Evolutionary conservation across 2,329 filamentous ascomycete genomes (phyloP).

Genomic region (Monilinia fructigena): DNA sequence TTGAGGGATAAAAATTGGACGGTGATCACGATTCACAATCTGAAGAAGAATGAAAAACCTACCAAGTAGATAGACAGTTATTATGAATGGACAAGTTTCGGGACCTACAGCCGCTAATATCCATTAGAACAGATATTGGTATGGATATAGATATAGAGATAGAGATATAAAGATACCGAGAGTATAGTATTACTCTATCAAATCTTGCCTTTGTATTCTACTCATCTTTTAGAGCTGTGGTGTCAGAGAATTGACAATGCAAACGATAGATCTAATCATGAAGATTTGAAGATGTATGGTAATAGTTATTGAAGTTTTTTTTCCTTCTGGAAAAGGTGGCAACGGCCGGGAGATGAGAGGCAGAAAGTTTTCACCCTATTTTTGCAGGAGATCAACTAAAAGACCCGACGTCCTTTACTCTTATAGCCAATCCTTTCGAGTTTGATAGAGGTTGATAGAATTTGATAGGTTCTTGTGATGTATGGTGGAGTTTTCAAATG

Average conservation of each 20-base stretch:
- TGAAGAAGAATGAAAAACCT: background rate
- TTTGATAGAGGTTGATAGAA: background rate
- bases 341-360: conserved; percentile 3
- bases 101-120: background rate
- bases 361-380: conserved; percentile 13
- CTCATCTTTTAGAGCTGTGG: background rate
- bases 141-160: background rate
- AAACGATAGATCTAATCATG: conserved; percentile 4
- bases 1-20: background rate
- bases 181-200: conserved; percentile 8
- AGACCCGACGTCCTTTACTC: background rate
- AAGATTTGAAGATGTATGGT: conserved; percentile 18
- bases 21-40: background rate
- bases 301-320: conserved; percentile 16
- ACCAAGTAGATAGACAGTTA: background rate
- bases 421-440: conserved; percentile 5
- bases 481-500: conserved; percentile 10
- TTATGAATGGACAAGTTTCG: background rate
- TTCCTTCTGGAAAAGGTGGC: background rate
- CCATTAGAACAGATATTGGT: background rate
- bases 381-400: conserved; percentile 11
- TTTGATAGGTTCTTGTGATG: conserved; percentile 4
- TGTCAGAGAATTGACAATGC: conserved; percentile 12
- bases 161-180: background rate
- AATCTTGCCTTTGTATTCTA: conserved; percentile 1